A percentile compares a stretch with the other conserved stretches of the same genome.
These are phyloP conservation scores for Coemansia sp. DNA, from an alignment of 192 early-diverging fungal genomes.

Conservation along the genomic window DNA sequence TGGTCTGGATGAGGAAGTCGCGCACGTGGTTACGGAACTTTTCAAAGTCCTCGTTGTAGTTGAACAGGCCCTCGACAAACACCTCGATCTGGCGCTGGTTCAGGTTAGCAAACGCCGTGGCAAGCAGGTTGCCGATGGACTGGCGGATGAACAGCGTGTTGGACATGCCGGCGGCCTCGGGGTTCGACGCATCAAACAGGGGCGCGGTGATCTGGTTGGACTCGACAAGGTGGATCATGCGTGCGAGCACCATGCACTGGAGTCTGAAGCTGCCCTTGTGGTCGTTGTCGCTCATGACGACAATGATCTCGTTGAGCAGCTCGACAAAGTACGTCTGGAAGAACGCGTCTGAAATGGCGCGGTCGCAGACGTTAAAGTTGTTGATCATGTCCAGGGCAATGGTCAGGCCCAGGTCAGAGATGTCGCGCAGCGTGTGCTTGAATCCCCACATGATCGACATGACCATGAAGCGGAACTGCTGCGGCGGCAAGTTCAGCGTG, in stretches of 20 bases:
- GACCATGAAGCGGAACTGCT: conserved; percentile 88
- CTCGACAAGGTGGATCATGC: conserved; percentile 86
- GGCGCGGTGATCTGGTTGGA: conserved; percentile 79
- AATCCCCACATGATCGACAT: conserved; percentile 98
- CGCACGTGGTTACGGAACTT: conserved; percentile 92
- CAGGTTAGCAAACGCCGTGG: conserved; percentile 89
- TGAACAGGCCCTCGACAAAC: conserved; percentile 86
- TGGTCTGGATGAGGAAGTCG: conserved; percentile 92
- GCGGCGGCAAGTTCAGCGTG: conserved; percentile 71
- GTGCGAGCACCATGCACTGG: conserved; percentile 85
- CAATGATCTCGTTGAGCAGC: conserved; percentile 94
- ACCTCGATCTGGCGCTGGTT: conserved; percentile 78
- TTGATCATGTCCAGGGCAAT: conserved; percentile 86
- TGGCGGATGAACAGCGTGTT: conserved; percentile 80
- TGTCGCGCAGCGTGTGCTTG: conserved; percentile 98
- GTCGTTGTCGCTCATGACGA: conserved; percentile 92
- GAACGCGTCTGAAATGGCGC: conserved; percentile 74
- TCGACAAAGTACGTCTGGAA: conserved; percentile 90
- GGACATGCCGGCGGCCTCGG: conserved; percentile 69
- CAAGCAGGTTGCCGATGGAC: conserved; percentile 79
- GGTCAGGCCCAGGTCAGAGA: conserved; percentile 85
- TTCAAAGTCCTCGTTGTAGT: conserved; percentile 72
- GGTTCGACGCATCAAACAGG: conserved; percentile 72
- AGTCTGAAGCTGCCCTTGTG: conserved; percentile 97
- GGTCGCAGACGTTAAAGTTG: conserved; percentile 78